These are phyloP conservation scores for Aspergillus ellipticus DNA, from an alignment of 495 filamentous ascomycete genomes.

Conservation along the genomic window DNA sequence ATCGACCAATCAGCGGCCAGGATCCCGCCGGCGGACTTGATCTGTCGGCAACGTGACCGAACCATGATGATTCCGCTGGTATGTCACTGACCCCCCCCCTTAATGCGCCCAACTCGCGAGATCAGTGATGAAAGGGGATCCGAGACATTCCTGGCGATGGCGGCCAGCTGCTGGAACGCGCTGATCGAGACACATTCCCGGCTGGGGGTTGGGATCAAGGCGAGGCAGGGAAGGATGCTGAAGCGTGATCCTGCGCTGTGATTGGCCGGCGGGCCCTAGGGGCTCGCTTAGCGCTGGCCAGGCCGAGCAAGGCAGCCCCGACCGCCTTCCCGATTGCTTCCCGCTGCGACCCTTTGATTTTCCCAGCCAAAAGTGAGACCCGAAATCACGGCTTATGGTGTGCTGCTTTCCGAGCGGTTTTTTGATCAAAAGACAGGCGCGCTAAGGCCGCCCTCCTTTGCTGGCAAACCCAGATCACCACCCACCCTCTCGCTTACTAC, in stretches of 20 bases:
- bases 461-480: conserved; percentile 40
- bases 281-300: conserved; percentile 34
- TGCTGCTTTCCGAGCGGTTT: conserved; percentile 35
- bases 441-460: conserved; percentile 24
- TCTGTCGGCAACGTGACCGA: conserved; percentile 31
- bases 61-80: conserved; percentile 21
- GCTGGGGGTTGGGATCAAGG: conserved; percentile 38
- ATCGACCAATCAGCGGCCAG: conserved; percentile 40
- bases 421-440: conserved; percentile 29
- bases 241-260: conserved; percentile 38
- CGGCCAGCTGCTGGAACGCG: conserved; percentile 10
- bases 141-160: conserved; percentile 16
- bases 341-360: conserved; percentile 25
- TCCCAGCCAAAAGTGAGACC: conserved; percentile 27
- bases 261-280: conserved; percentile 32
- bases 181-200: conserved; percentile 17
- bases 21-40: conserved; percentile 31
- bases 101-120: conserved; percentile 20
- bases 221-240: conserved; percentile 26
- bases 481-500: conserved; percentile 38
- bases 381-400: conserved; percentile 37
- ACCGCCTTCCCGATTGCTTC: conserved; percentile 4
- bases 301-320: conserved; percentile 8
- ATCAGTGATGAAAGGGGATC: conserved; percentile 18
- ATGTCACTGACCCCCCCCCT: conserved; percentile 26